Evolutionary conservation across 1,284 basidiomycete species (phyloP), one percentile per base, ranked within the genome.

Genomic region (Thecaphora frezii): DNA sequence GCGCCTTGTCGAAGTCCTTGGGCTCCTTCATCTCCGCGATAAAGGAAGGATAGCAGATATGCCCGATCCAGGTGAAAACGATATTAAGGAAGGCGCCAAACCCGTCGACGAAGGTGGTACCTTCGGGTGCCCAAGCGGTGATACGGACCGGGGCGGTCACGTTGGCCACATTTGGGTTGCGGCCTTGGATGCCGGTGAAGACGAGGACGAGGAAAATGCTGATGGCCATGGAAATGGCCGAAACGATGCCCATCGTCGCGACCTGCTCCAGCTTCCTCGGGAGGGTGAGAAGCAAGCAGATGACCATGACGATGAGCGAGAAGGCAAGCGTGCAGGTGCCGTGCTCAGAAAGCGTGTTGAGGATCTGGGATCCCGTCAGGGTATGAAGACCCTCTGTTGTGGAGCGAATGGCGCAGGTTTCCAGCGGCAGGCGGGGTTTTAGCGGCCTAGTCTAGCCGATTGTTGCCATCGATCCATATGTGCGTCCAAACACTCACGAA

Each of bases 61-160:
- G 87, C 0, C 86, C 86, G 43, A 87, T 83, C 71, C 85, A 85
- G 2, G 86, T 85, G 75, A 86, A 86, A 16, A 82, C 41, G 44
- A 81, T 74, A 75, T 83, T 83, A 23, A 84, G 66, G 7, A 81
- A 57, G 2, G 81, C 81, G 46, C 78, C 80, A 42, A 82, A 58
- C 55, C 85, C 86, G 43, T 81, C 76, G 7, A 88, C 83, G 65
- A 85, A 88, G 1, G 84, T 83, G 3, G 84, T 86, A 14, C 84
- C 70, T 14, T 52, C 51, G 24, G 67, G 72, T 12, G 74, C 70
- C 43, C 59, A 74, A 13, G 72, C 73, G 1, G 58, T 60, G 50
- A 73, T 69, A 28, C 22, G 21, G 16, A 76, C 73, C 0, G 70
- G 65, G 24, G 48, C 60, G 38, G 33, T 37, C 13, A 67, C 52